Percentiles rank a stretch among this genome's conserved stretches.
Evolutionary conservation across 2,329 filamentous ascomycete species (phyloP).

Genomic region (Ilyonectria sp.): DNA sequence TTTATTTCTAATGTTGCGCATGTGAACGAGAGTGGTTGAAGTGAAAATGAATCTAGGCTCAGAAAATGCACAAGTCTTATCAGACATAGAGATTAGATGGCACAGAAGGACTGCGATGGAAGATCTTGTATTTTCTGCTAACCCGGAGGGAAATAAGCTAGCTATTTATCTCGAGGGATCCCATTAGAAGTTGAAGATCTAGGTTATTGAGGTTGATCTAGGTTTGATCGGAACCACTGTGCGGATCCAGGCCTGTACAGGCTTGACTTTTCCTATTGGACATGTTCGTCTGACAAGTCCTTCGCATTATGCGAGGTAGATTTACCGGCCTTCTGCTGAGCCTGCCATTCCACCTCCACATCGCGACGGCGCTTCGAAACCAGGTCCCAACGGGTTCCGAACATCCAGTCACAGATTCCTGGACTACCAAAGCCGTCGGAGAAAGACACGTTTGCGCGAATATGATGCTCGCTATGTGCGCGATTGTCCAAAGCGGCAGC

Average conservation of each 20-base stretch:
- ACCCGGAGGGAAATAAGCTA: too few species aligned
- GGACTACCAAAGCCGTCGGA: slow-evolving; percentile 12
- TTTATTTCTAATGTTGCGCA: too few species aligned
- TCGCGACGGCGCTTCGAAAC: neutral
- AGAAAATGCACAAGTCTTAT: neutral
- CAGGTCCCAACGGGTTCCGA: slow-evolving; percentile 9
- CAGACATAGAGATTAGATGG: too few species aligned
- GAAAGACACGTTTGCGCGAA: slow-evolving; percentile 9
- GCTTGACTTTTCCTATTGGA: too few species aligned
- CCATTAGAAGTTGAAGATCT: too few species aligned
- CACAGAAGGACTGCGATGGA: too few species aligned
- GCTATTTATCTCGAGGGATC: too few species aligned
- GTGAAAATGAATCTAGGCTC: neutral
- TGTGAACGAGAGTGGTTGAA: neutral
- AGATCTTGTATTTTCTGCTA: too few species aligned
- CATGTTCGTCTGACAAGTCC: neutral
- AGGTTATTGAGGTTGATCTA: too few species aligned
- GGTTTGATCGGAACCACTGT: too few species aligned
- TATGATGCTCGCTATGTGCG: slow-evolving; percentile 5
- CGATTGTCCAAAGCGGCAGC: slow-evolving; percentile 12
- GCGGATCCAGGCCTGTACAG: too few species aligned
- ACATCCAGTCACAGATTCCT: slow-evolving; percentile 3
- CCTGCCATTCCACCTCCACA: neutral
- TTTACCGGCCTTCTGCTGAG: neutral
- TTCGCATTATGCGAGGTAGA: neutral